Percentiles rank a stretch among this genome's conserved stretches.
Conservation (phyloP, 805 yeast genomes). For the Metschnikowia sp. region DNA sequence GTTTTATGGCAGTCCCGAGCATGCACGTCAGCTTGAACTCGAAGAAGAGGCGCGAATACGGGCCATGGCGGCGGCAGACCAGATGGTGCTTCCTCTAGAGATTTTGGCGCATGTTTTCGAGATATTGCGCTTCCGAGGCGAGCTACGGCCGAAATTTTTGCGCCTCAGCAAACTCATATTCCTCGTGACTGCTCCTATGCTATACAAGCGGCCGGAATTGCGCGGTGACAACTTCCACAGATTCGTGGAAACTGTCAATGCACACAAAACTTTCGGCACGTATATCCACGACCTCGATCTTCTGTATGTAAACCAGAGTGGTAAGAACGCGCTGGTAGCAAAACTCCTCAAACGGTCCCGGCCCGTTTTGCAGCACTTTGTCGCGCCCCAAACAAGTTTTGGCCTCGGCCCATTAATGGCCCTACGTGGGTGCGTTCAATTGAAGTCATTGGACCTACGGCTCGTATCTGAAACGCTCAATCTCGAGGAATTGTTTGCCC, state of each 20-base stretch:
- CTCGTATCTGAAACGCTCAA: conserved; percentile 90
- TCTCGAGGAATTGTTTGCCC: conserved; percentile 70
- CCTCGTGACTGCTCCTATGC: conserved; percentile 52
- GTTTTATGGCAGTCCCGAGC: conserved; percentile 23
- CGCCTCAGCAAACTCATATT: conserved; percentile 64
- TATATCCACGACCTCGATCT: conserved; percentile 68
- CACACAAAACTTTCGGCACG: conserved; percentile 50
- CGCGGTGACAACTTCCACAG: conserved; percentile 62
- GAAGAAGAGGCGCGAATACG: conserved; percentile 7
- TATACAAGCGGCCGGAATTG: conserved; percentile 64
- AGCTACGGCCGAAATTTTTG: conserved; percentile 47
- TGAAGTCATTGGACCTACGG: conserved; percentile 70
- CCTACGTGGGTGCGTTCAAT: conserved; percentile 61
- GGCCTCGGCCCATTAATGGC: conserved; percentile 89
- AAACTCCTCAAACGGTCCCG: conserved; percentile 77
- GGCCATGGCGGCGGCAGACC: conserved; percentile 12
- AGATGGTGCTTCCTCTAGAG: conserved; percentile 35
- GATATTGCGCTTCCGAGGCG: conserved; percentile 25
- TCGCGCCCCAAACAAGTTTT: conserved; percentile 94
- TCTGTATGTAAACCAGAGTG: conserved; percentile 79
- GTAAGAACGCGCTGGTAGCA: conserved; percentile 88
- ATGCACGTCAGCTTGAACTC: conserved; percentile 13
- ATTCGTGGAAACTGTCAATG: conserved; percentile 68
- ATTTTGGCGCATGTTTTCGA: conserved; percentile 31
- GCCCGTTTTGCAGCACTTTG: conserved; percentile 57